These are phyloP conservation scores for Gentiana dahurica DNA, from an alignment of 257 asterid species.

Conservation along the genomic window DNA sequence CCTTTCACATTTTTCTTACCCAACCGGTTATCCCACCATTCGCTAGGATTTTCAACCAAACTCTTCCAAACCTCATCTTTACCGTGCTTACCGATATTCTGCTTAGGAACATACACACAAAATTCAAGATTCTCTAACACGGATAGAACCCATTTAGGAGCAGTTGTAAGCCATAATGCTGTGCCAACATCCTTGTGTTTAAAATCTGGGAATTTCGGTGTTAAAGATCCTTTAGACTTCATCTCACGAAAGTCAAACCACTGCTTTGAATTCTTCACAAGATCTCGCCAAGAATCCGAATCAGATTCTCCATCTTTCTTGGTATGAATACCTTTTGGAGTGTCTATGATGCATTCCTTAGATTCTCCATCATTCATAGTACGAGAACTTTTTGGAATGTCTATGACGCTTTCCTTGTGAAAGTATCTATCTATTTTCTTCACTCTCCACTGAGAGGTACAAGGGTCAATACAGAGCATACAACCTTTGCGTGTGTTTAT, in stretches of 20 bases:
- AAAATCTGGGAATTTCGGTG: constrained; percentile 58
- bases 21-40: constrained; percentile 31
- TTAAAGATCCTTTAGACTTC: constrained; percentile 47
- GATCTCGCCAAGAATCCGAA: constrained; percentile 59
- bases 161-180: constrained; percentile 45
- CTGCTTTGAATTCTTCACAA: constrained; percentile 42
- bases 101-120: constrained; percentile 30
- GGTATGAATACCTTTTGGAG: constrained; percentile 6
- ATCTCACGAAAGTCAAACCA: constrained; percentile 75
- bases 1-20: constrained; percentile 14
- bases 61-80: constrained; percentile 40
- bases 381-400: constrained; percentile 9
- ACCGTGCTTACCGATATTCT: constrained; percentile 2
- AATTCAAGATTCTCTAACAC: constrained; percentile 44
- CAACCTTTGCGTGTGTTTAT: too few relatives aligned
- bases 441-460: too few relatives aligned
- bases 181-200: constrained; percentile 47
- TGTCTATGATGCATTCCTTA: constrained; percentile 5
- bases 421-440: background rate
- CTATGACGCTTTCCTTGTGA: constrained; percentile 1
- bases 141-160: constrained; percentile 52
- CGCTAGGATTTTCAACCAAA: constrained; percentile 40
- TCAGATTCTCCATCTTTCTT: constrained; percentile 21
- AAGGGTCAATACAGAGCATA: too few relatives aligned
- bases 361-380: constrained; percentile 21